Base-by-base conservation (phyloP, 129 eudicot genomes). In the Lonicera japonica region DNA sequence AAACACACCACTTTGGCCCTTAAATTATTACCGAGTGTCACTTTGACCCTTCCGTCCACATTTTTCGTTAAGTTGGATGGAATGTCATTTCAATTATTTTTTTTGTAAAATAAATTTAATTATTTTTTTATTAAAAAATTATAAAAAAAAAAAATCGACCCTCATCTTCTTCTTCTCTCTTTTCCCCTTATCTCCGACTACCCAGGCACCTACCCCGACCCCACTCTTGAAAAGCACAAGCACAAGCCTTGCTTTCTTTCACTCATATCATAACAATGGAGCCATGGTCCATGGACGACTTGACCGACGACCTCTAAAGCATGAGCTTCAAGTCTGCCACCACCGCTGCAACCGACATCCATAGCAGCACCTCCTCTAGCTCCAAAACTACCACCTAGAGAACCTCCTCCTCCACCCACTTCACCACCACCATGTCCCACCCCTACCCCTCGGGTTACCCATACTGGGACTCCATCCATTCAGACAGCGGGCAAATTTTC, bases 321-420 rank as follows among this genome's bases (percentile, higher is more conserved):
- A 67, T 89, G 67, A 86, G 95, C 70, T 90, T 90, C 89, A 90
- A n/a, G n/a, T n/a, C n/a, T n/a, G n/a, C n/a, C n/a, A n/a, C 87
- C 59, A 70, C 79, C 54, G 68, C 78, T 43, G 56, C 83, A n/a
- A 63, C 78, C 43, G 75, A 77, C 59, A 81, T 80, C 66, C 76
- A 77, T 69, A 84, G 90, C 70, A 72, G 90, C 73, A 77, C 87
- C 65, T 73, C 64, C 75, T 65, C 76, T 75, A 21, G n/a, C n/a
- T n/a, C n/a, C n/a, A n/a, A n/a, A n/a, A n/a, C n/a, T n/a, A n/a
- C n/a, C n/a, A n/a, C n/a, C n/a, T n/a, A n/a, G n/a, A n/a, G n/a
- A n/a, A n/a, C n/a, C n/a, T n/a, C n/a, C n/a, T n/a, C n/a, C n/a
- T n/a, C n/a, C n/a, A n/a, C n/a, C n/a, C n/a, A n/a, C n/a, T n/a